phyloP scores from a whole-genome alignment of 2,329 filamentous ascomycete genomes.

The Verticillium klebahnii region DNA sequence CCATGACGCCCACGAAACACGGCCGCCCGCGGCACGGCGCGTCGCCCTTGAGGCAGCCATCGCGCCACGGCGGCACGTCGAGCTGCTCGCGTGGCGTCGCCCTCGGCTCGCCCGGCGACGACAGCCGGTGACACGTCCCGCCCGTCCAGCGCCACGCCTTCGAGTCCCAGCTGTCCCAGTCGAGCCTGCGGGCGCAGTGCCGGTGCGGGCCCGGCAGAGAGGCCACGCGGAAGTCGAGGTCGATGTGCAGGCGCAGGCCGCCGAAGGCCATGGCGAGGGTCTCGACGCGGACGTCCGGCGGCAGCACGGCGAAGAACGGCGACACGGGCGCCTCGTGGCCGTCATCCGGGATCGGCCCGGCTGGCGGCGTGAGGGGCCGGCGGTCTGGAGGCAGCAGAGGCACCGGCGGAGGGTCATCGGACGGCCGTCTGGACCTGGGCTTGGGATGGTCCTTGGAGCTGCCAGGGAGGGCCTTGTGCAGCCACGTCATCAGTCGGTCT shows the following conservation, averaged over 20 bases:
- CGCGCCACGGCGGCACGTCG: background rate
- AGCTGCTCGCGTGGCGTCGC: background rate
- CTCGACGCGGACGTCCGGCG: constrained; percentile 26
- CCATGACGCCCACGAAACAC: constrained; percentile 21
- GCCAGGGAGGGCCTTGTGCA: background rate
- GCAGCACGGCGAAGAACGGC: constrained; percentile 16
- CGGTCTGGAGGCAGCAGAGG: background rate
- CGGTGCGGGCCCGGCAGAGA: background rate
- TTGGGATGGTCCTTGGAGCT: background rate
- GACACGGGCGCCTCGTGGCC: background rate
- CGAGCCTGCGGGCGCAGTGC: background rate
- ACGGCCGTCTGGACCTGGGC: background rate
- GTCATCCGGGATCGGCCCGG: background rate
- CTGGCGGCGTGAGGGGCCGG: background rate
- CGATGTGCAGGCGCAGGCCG: constrained; percentile 17
- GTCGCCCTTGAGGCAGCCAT: constrained; percentile 1
- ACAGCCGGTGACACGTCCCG: constrained; percentile 20
- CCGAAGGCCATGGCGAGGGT: constrained; percentile 20
- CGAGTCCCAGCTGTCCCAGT: constrained; percentile 1
- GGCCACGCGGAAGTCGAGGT: constrained; percentile 9
- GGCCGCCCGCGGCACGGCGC: background rate
- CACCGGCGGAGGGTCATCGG: background rate
- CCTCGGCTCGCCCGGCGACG: background rate
- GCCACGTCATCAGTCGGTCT: background rate
- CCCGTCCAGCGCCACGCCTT: constrained; percentile 19